Evolutionary conservation across 2,329 filamentous ascomycete species (phyloP), one percentile per base, ranked within the genome.

Genomic region (Aureobasidium musti): DNA sequence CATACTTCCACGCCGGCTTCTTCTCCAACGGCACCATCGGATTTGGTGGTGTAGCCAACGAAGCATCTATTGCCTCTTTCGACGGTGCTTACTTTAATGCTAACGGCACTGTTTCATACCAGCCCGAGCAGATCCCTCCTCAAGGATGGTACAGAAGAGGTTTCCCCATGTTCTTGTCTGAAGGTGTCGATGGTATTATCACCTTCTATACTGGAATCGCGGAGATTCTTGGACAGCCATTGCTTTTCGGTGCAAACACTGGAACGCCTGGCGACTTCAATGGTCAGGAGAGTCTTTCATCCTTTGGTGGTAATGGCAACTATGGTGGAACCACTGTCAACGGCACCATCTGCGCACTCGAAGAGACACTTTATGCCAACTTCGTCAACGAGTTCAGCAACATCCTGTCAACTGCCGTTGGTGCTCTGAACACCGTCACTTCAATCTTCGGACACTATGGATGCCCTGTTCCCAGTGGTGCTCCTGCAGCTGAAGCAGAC

Each of bases 71-170:
- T 13, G 60, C 60, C 11, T 64, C 60, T 8, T 64, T 64, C 21
- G 60, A 39, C 13, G 60, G 60, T 23, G 60, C 60, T 21, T 53
- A 43, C 47, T 64, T 64, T 19, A 64, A 64, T 13, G 30, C 47
- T 11, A 41, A 64, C 14, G 60, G 47, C 13, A 39, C 60, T 19
- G 60, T 64, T 7, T 64, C 60, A 2, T 64, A 64, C 26, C 60
- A 64, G 23, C 60, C 60, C 14, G 60, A 64, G 47, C 60, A 64
- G 21, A 64, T 64, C 35, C 60, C 60, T 41, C 47, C 60, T 2
- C 60, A 64, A 28, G 60, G 60, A 49, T 64, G 60, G 60, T 64
- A 64, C 33, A n/a, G 60, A 2, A 49, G 60, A 28, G 60, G 60
- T 7, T 53, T 64, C 47, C 60, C 60, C 26, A 64, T 64, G 60